Evolutionary conservation across 2,329 filamentous ascomycete genomes (phyloP), one percentile per base, ranked within the genome.

Genomic region (Xylaria multiplex): DNA sequence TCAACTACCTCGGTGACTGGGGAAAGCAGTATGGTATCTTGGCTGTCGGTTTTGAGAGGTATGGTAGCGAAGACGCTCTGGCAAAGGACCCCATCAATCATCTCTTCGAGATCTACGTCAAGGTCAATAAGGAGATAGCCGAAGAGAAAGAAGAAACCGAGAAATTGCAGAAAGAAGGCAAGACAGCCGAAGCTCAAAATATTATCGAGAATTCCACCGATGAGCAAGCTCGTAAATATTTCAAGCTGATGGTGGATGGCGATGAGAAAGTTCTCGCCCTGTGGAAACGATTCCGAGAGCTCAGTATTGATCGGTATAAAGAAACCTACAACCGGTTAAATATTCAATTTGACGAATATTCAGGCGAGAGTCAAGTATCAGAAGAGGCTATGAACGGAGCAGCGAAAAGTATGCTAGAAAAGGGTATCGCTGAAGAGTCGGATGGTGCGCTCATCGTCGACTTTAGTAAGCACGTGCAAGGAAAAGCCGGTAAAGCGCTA

Each of bases 1-100:
- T 93, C 81, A 93, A 93, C 79, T 93, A 93, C 74, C 83, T 93
- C 0, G 91, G 91, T 42, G 91, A 93, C 76, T 93, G 91, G 91
- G 91, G 91, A 27, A 91, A 91, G 78, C 90, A 91, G 74, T 91
- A 85, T 54, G 85, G 85, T 65, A 83, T 93, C 8, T 79, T 93
- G 48, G 89, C 89, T 6, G 82, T 91, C 37, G 91, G 89, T 0
- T 93, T 88, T 78, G 63, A 69, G 48, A 64, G 65, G 68, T 92
- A 88, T 70, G 91, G 91, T 1, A 86, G 82, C 52, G 89, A 93
- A 72, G 86, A 90, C 59, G 84, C 85, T 65, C 80, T 92, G 11
- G 77, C 84, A 52, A 81, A 82, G 56, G 89, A 93, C 72, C 90
- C 91, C 1, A 90, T 93, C 70, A 86, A 87, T 63, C 91, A 93